Conservation (phyloP, 2,329 filamentous ascomycete species). For the Colletotrichum siamense region DNA sequence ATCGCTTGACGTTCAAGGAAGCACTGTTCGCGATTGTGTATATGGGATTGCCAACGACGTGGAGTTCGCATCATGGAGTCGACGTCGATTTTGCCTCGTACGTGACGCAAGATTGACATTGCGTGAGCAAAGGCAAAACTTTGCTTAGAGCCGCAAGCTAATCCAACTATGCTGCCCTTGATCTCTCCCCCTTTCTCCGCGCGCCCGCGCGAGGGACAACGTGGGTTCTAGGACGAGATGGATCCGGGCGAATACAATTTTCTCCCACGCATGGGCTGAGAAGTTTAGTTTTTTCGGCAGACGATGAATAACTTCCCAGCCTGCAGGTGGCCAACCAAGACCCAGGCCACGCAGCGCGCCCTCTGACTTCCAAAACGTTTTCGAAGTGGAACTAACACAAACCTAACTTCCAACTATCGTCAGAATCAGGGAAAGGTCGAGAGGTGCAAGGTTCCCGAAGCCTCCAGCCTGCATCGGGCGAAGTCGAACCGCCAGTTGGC, state of each 20-base stretch:
- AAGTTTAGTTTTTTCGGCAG: background rate
- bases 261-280: background rate
- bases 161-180: background rate
- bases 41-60: background rate
- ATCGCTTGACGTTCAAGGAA: background rate
- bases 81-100: conserved; percentile 1
- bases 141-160: background rate
- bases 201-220: background rate
- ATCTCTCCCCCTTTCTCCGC: background rate
- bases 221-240: background rate
- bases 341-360: background rate
- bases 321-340: background rate
- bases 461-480: conserved; percentile 9
- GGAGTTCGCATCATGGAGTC: background rate
- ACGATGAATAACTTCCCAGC: background rate
- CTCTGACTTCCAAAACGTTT: conserved; percentile 4
- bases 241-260: background rate
- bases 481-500: background rate
- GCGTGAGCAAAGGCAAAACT: background rate
- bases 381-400: conserved; percentile 5
- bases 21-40: background rate
- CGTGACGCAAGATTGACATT: background rate
- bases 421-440: background rate
- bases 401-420: background rate
- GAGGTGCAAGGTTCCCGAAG: background rate